Evolutionary conservation across 257 asterid species (phyloP).

Genomic region (Capsicum chinense): DNA sequence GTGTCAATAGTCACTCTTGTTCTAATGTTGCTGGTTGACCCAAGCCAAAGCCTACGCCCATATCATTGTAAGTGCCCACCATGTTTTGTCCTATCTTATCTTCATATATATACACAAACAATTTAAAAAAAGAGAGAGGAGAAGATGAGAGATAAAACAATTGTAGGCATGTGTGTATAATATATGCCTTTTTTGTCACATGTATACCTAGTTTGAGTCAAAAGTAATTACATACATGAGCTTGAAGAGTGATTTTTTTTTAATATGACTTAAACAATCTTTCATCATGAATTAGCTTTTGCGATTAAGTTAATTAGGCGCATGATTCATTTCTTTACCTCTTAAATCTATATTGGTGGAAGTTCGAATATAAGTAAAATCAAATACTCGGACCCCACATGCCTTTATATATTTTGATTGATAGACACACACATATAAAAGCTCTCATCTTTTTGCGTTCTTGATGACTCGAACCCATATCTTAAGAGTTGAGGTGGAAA

Average conservation of each 20-base stretch:
- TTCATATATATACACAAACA: neutral
- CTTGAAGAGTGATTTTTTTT: neutral
- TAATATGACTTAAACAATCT: neutral
- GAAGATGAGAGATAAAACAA: neutral
- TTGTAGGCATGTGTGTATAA: neutral
- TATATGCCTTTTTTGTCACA: neutral
- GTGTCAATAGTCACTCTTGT: slow-evolving; percentile 45
- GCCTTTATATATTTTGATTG: no score
- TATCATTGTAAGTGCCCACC: slow-evolving; percentile 53
- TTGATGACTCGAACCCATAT: no score
- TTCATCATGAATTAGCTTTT: neutral
- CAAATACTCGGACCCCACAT: no score
- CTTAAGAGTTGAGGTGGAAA: no score
- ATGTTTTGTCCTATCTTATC: neutral
- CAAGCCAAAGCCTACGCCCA: slow-evolving; percentile 57
- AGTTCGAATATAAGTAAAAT: no score
- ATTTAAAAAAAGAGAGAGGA: neutral
- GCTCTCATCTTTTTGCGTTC: no score
- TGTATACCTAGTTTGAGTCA: neutral
- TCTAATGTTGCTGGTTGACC: slow-evolving; percentile 47
- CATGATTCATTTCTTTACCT: no score
- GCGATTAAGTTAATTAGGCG: neutral
- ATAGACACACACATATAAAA: neutral
- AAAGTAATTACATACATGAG: neutral
- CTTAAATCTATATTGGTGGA: no score